Evolutionary conservation across 345 rosid genomes (phyloP).

Genomic region (Eucalyptus tenuipes): DNA sequence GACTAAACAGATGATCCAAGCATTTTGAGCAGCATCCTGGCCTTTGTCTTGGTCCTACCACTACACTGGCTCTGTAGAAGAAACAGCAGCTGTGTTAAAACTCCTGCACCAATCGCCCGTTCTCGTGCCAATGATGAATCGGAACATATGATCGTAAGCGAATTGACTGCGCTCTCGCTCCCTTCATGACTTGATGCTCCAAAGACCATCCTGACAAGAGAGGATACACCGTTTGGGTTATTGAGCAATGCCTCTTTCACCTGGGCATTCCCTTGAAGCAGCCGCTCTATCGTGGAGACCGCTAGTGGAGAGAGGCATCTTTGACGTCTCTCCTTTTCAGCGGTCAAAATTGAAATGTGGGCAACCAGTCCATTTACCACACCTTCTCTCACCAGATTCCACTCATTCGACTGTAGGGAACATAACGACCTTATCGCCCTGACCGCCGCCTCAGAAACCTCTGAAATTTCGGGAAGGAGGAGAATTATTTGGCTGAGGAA

Average conservation of each 20-base stretch:
- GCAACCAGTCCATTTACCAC: slow-evolving; percentile 12
- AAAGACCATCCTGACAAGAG: slow-evolving; percentile 44
- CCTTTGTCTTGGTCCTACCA: slow-evolving; percentile 2
- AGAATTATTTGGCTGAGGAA: slow-evolving; percentile 8
- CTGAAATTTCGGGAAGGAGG: slow-evolving; percentile 3
- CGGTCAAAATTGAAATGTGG: slow-evolving; percentile 6
- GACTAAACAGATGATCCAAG: neutral
- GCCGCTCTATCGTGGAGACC: slow-evolving; percentile 23
- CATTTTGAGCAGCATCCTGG: slow-evolving; percentile 4
- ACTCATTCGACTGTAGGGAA: slow-evolving; percentile 18
- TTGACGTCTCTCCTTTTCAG: slow-evolving; percentile 2
- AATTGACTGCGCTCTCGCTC: slow-evolving; percentile 36
- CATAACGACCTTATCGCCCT: slow-evolving; percentile 32
- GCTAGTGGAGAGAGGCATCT: slow-evolving; percentile 14
- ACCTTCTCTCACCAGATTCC: slow-evolving; percentile 19
- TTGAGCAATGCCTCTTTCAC: slow-evolving; percentile 20
- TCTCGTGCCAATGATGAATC: slow-evolving; percentile 21
- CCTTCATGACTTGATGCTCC: slow-evolving; percentile 51
- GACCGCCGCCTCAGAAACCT: slow-evolving; percentile 13
- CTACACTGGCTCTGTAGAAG: slow-evolving; percentile 6
- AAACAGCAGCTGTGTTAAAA: slow-evolving; percentile 1
- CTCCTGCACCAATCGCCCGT: neutral
- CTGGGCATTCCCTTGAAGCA: slow-evolving; percentile 14
- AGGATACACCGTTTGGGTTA: slow-evolving; percentile 14
- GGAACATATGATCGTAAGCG: slow-evolving; percentile 24